Percentiles rank a stretch among this genome's conserved stretches.
Evolutionary conservation across 441 rosid genomes (phyloP).

Genomic region (Gossypium lobatum): DNA sequence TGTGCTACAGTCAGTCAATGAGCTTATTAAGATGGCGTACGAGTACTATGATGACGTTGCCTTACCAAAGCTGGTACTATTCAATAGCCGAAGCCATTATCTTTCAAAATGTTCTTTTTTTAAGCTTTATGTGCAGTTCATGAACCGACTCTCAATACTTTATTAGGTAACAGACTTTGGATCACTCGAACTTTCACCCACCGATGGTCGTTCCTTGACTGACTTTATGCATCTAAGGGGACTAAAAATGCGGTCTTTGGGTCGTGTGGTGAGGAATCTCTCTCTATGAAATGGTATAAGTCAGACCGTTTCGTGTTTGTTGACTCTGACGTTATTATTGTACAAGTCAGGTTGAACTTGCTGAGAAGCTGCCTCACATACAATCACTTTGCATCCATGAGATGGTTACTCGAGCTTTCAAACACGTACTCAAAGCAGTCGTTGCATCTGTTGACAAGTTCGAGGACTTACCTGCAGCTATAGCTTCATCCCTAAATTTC

Average conservation of each 20-base stretch:
- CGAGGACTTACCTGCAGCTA: conserved; percentile 35
- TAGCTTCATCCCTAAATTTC: conserved; percentile 57
- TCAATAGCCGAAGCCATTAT: not conserved
- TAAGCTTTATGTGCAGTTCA: not conserved
- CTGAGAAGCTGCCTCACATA: conserved; percentile 61
- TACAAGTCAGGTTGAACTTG: conserved; percentile 44
- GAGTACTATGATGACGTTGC: conserved; percentile 53
- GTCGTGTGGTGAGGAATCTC: conserved; percentile 45
- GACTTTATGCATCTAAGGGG: conserved; percentile 74
- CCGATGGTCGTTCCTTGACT: conserved; percentile 58
- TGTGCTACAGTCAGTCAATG: conserved; percentile 38
- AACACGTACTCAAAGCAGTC: conserved; percentile 47
- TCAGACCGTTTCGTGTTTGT: not conserved
- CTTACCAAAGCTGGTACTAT: conserved; percentile 57
- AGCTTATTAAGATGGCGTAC: conserved; percentile 47
- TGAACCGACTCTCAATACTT: conserved; percentile 11
- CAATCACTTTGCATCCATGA: conserved; percentile 67
- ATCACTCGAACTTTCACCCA: conserved; percentile 61
- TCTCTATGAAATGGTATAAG: not conserved
- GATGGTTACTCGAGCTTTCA: conserved; percentile 68
- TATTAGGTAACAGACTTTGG: conserved; percentile 62
- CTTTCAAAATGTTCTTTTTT: not conserved
- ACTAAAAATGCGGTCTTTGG: conserved; percentile 52
- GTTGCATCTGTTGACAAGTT: conserved; percentile 35
- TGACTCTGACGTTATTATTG: conserved; percentile 15